phyloP scores from a whole-genome alignment of 2,329 filamentous ascomycete genomes.

The Myrmaecium sp. region DNA sequence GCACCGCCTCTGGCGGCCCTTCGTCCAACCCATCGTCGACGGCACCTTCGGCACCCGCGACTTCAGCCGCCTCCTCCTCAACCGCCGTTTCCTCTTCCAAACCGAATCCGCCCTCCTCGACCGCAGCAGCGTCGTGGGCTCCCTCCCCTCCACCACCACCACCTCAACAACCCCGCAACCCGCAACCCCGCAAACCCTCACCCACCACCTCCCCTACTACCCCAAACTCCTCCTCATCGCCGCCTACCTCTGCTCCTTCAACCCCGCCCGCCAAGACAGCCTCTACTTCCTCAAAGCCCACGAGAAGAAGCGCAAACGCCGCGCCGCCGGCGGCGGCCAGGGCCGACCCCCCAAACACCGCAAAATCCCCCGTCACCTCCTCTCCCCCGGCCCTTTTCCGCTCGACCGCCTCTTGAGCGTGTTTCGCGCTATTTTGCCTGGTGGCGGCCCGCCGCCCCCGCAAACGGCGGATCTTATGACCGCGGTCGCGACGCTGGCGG shows the following conservation, averaged over 20 bases:
- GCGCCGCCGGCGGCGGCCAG: constrained; percentile 24
- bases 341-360: constrained; percentile 31
- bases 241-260: constrained; percentile 69
- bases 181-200: constrained; percentile 8
- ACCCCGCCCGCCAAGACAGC: constrained; percentile 54
- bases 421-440: constrained; percentile 43
- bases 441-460: constrained; percentile 19
- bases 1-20: constrained; percentile 65
- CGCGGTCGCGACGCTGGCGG: constrained; percentile 53
- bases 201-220: constrained; percentile 46
- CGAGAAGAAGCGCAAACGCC: constrained; percentile 31
- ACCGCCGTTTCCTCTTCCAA: constrained; percentile 51
- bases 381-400: constrained; percentile 61
- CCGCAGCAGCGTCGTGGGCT: too few relatives aligned
- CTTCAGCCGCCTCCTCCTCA: constrained; percentile 68
- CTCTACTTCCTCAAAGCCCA: constrained; percentile 60
- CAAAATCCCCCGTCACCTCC: constrained; percentile 59
- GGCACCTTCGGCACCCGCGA: constrained; percentile 62
- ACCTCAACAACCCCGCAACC: constrained; percentile 3
- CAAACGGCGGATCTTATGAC: constrained; percentile 32
- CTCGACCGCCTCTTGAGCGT: constrained; percentile 67
- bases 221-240: constrained; percentile 59
- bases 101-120: constrained; percentile 55
- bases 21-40: constrained; percentile 59
- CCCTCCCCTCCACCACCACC: constrained; percentile 13